Base-by-base conservation (phyloP, 2,329 filamentous ascomycete genomes). In the Chrysoporthe deuterocubensis region DNA sequence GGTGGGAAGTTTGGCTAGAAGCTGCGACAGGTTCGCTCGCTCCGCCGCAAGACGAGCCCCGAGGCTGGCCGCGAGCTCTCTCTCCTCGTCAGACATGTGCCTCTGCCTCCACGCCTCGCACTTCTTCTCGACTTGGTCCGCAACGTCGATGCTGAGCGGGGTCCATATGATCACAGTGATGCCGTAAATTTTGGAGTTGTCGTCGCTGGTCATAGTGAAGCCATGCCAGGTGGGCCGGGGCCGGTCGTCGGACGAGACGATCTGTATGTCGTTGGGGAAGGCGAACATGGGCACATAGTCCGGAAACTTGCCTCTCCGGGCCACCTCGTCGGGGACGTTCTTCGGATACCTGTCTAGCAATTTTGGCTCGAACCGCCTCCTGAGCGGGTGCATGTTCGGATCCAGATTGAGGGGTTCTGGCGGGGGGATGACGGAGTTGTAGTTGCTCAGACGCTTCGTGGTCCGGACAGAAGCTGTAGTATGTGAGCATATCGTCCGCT, bases 241-340 rank as follows among this genome's bases (percentile, higher is more conserved):
- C 70, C 94, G 87, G 77, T 97, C 93, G 75, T 99, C 96, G 1
- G 94, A 94, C 1, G 96, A 97, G 11, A 98, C 93, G 64, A 99
- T 96, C 71, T 94, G 94, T 73, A 99, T 96, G 78, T 99, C 96
- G 79, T 98, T 97, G 58, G 96, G 96, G 75, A 98, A 99, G 65
- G 96, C 94, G 79, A 99, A 99, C 96, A 99, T 98, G 67, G 96
- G 96, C 21, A 99, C 93, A 75, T 97, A 99, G 76, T 99, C 96
- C 0, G 96, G 96, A 76, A 99, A 98, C 67, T 87, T 90, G 65
- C 93, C 94, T 75, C 96, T 87, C 74, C 91, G 87, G 73, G 92
- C 88, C 63, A 91, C 80, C 73, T 97, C 94, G 68, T 97, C 94
- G 32, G 89, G 84, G 76, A 93, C 91, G 71, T 89, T 87, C 76